Conservation (phyloP, 1,284 basidiomycete species). For the Sporisorium scitamineum region DNA sequence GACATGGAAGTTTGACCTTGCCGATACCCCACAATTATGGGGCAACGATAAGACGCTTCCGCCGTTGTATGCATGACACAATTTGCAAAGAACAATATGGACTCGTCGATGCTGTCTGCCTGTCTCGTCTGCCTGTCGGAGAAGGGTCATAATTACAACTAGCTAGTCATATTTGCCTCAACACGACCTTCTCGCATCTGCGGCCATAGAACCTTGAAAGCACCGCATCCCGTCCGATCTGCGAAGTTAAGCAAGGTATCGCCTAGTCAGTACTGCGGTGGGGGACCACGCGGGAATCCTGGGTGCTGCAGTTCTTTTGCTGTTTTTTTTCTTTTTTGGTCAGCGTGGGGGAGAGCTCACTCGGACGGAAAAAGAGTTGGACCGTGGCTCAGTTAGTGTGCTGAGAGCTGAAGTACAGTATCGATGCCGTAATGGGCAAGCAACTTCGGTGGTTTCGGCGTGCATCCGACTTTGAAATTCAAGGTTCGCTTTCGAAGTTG, state of each 20-base stretch:
- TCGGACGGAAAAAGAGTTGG: neutral
- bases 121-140: neutral
- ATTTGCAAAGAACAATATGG: conserved; percentile 69
- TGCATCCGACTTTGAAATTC: too few species aligned
- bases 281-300: conserved; percentile 86
- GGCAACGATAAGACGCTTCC: conserved; percentile 17
- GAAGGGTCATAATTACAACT: too few species aligned
- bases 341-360: neutral
- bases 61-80: conserved; percentile 11
- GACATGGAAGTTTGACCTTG: conserved; percentile 37
- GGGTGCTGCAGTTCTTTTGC: conserved; percentile 80
- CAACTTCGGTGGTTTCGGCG: neutral
- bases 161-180: too few species aligned
- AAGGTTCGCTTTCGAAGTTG: too few species aligned
- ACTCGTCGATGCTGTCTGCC: conserved; percentile 78
- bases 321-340: neutral
- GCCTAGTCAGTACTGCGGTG: conserved; percentile 85
- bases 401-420: neutral
- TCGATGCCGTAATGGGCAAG: too few species aligned
- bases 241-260: conserved; percentile 82
- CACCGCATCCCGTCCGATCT: conserved; percentile 84
- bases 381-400: neutral
- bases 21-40: conserved; percentile 25
- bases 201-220: conserved; percentile 72
- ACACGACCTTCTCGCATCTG: too few species aligned